Evolutionary conservation across 1,139 yeast genomes (phyloP), one percentile per base, ranked within the genome.

Genomic region (Zygosaccharomyces sapae): DNA sequence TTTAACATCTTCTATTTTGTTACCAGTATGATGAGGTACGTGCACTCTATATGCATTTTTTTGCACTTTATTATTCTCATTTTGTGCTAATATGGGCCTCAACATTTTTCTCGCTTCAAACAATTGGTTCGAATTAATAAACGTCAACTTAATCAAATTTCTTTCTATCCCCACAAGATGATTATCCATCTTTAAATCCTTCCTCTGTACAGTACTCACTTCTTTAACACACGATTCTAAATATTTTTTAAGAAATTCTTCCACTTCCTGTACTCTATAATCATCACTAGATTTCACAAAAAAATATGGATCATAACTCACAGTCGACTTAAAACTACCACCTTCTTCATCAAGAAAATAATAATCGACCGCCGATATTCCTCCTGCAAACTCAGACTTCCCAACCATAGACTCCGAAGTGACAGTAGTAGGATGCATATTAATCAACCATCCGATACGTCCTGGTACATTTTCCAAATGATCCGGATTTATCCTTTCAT

Each of bases 331-430:
- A 72, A 94, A 94, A 33, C 86, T 81, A 2, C 97, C 98, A 38
- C 99, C 99, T 68, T 90, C 97, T 59, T 88, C 96, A 63, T 90
- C 97, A 12, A 94, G 70, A 57, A 94, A 94, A 65, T 94, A 94
- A 66, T 86, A 89, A 61, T 92, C 97, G 3, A 92, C 97, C 3
- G 92, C 98, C 0, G 97, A 79, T 42, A 79, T 73, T 6, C 92
- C 95, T 1, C 87, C 77, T 6, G 84, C 72, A 49, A 86, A 79
- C 48, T 66, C 70, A 22, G 50, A 51, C n/a, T 69, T 44, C 35
- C 61, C 57, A 38, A 57, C 49, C 30, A 62, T 47, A 4, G 59
- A 50, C n/a, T 59, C 64, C 19, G 53, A 55, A 9, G 67, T 61
- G 2, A 65, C 48, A n/a, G 66, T 49, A 0, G 76, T 74, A 1